Percentiles rank a stretch among this genome's conserved stretches.
Conservation (phyloP, 441 rosid species). For the Mallotus repandus region DNA sequence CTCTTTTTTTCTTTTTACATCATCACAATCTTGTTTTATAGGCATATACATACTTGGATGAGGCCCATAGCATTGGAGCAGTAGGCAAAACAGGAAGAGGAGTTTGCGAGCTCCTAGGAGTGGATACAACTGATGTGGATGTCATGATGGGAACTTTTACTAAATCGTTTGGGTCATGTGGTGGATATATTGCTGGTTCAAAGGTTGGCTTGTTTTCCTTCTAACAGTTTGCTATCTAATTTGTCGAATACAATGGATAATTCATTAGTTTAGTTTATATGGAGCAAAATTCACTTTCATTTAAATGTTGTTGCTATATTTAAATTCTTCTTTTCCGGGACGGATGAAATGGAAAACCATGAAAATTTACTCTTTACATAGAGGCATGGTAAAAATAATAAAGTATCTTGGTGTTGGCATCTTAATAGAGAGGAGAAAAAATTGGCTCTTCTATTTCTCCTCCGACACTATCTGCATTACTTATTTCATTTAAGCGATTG, state of each 20-base stretch:
- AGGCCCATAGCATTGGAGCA: slow-evolving; percentile 96
- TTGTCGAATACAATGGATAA: neutral
- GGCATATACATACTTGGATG: slow-evolving; percentile 79
- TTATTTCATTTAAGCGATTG: neutral
- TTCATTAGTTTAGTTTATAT: neutral
- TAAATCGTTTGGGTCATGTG: slow-evolving; percentile 89
- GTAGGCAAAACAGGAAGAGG: slow-evolving; percentile 89
- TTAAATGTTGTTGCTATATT: neutral
- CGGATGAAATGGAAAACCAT: neutral
- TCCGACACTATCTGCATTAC: neutral
- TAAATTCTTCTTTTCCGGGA: slow-evolving; percentile 1
- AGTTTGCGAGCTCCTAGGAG: slow-evolving; percentile 88
- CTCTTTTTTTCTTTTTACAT: neutral
- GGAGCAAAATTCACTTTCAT: neutral
- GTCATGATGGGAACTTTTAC: slow-evolving; percentile 98
- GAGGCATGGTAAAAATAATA: neutral
- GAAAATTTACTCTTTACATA: neutral
- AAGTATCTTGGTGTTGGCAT: neutral
- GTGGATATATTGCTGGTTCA: slow-evolving; percentile 92
- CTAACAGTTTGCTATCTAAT: too few relatives aligned
- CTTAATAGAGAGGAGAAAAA: neutral
- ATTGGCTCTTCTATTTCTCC: neutral
- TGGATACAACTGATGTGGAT: slow-evolving; percentile 83
- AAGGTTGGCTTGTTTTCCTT: slow-evolving; percentile 45
- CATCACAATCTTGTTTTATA: slow-evolving; percentile 22